Base-by-base conservation (phyloP, 2,329 filamentous ascomycete genomes). In the Penicillium janthinellum region DNA sequence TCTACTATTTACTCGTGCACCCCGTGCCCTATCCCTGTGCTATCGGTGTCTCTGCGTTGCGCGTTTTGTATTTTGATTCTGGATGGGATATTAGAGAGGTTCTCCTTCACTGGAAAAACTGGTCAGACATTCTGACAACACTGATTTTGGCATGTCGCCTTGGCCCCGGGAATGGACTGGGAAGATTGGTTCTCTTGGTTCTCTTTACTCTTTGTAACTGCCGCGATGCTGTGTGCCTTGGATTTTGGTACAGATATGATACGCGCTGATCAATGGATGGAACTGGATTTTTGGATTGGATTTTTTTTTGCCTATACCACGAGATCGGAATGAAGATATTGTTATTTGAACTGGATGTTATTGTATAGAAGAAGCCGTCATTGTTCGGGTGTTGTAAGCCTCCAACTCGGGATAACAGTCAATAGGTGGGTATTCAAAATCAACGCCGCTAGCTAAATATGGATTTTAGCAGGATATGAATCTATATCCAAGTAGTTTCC, bases 51-150 rank as follows among this genome's bases (percentile, higher is more conserved):
- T 62, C 48, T 54, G 57, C 57, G 59, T 63, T 64, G 57, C 61
- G 59, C 58, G 55, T 67, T 60, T 65, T 60, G 61, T 66, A 58
- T 65, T 67, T 35, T 35, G 51, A 42, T 5, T 66, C 54, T 61
- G 68, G 67, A 62, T 70, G 68, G 68, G 65, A 63, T 63, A 59
- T 64, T 72, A 71, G 67, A 74, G 65, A 59, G 66, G 67, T 61
- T 66, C 64, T 68, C 69, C 70, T 71, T 74, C 73, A 70, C 68
- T 75, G 73, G 73, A 74, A 74, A 71, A 72, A 71, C 60, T 64
- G 60, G 66, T 64, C 54, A 57, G 28, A 55, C 17, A 44, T 35
- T 20, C n/a, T 20, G n/a, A 28, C 25, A 28, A 15, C 37, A 6
- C 41, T 22, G 58, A 47, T 56, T 28, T 28, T 39, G 34, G 17